Evolutionary conservation across 164 flowering plant species (phyloP).

Genomic region (Vitis riparia): DNA sequence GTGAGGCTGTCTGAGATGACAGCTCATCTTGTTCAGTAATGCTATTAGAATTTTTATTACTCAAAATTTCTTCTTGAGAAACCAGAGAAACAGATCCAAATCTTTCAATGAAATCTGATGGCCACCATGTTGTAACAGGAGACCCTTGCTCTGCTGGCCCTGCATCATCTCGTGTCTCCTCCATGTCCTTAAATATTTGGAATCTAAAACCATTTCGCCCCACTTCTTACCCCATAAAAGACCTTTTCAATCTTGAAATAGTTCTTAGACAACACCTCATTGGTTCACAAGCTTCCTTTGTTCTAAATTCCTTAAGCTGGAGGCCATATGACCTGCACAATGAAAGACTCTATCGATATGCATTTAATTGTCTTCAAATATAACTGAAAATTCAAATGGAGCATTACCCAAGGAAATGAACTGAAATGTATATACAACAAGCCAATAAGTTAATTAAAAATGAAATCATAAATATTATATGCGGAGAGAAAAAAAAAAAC

Average conservation of each 20-base stretch:
- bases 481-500: background rate
- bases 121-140: constrained; percentile 73
- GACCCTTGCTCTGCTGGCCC: constrained; percentile 64
- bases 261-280: constrained; percentile 8
- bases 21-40: constrained; percentile 46
- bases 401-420: background rate
- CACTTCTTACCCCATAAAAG: constrained; percentile 50
- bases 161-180: constrained; percentile 68
- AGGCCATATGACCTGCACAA: constrained; percentile 33
- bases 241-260: constrained; percentile 3
- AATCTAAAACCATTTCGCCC: constrained; percentile 62
- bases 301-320: constrained; percentile 24
- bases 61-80: constrained; percentile 50
- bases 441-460: background rate
- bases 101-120: constrained; percentile 69
- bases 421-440: background rate
- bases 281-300: constrained; percentile 7
- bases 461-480: background rate
- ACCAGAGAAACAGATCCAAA: constrained; percentile 71
- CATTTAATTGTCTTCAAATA: constrained; percentile 1
- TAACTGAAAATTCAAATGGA: background rate
- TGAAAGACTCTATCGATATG: background rate
- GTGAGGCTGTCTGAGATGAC: constrained; percentile 63
- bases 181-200: constrained; percentile 60
- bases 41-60: constrained; percentile 33